Evolutionary conservation across 106 monocot species (phyloP), one percentile per base, ranked within the genome.

Genomic region (Narthecium ossifragum): DNA sequence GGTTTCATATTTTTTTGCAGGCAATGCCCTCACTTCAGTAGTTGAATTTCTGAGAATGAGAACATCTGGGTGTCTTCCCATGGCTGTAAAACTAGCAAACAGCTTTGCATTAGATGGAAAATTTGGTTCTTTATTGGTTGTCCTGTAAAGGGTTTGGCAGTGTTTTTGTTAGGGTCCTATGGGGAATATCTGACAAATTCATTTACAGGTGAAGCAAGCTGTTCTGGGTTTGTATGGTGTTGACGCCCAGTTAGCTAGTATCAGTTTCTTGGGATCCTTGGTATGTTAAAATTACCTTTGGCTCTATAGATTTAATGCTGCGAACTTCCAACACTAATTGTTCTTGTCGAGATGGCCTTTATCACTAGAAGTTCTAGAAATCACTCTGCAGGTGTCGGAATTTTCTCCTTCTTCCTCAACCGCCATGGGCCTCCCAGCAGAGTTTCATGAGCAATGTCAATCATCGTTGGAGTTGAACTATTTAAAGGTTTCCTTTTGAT

Each of bases 391-490:
- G 94, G 86, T 96, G 13, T 86, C 75, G 49, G 96, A 98, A 65
- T 98, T 98, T 81, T 87, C 87, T 58, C 81, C 80, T 34, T 68
- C 67, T 36, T 86, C 90, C 10, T 81, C 86, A 31, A 78, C 86
- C 69, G 75, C 84, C 40, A 81, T 98, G 86, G 83, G 90, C 29
- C 66, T 98, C 7, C 90, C 96, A 32, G 62, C 57, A 43, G 96
- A 90, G 70, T 98, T 87, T 46, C 90, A 98, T 58, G 76, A 81
- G 40, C 78, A 87, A 34, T 98, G 96, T 49, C 66, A 62, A 20
- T 73, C 59, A 31, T 84, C 79, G 21, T 56, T 98, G 17, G 90
- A 98, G 60, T 39, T 46, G 32, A 65, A 84, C 17, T 98, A 79
- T 75, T 76, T 98, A 41, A 86, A 98, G 94, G 94, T 96, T 72